Conservation (phyloP, 371 early-diverging fungal genomes). For the Rhizopus microsporus region DNA sequence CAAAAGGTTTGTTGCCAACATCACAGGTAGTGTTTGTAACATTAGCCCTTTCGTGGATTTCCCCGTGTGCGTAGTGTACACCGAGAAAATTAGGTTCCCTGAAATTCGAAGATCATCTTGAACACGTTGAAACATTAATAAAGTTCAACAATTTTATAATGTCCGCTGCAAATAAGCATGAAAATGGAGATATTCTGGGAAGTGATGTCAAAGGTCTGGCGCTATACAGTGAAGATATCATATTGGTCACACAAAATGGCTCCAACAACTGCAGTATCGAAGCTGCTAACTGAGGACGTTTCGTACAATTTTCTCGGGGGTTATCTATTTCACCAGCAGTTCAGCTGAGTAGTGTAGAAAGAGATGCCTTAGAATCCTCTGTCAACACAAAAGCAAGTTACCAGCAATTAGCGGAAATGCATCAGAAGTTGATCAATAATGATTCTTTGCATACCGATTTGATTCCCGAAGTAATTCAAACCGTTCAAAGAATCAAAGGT, state of each 20-base stretch:
- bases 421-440: background rate
- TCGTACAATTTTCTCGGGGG: background rate
- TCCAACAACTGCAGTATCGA: background rate
- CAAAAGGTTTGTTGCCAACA: background rate
- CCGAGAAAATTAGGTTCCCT: no score
- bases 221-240: background rate
- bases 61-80: no score
- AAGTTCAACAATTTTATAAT: background rate
- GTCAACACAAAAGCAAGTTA: no score
- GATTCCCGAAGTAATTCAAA: no score
- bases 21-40: no score
- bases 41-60: no score
- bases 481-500: no score
- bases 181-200: background rate
- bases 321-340: background rate
- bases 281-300: background rate
- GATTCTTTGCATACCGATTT: background rate
- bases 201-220: constrained; percentile 1
- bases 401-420: no score
- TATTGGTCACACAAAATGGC: background rate
- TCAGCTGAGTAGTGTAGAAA: background rate
- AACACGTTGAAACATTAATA: background rate
- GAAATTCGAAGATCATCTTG: no score
- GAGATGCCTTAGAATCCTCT: no score
- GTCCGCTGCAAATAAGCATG: background rate